phyloP scores from a whole-genome alignment of 2,329 filamentous ascomycete genomes.

The Beauveria caledonica region DNA sequence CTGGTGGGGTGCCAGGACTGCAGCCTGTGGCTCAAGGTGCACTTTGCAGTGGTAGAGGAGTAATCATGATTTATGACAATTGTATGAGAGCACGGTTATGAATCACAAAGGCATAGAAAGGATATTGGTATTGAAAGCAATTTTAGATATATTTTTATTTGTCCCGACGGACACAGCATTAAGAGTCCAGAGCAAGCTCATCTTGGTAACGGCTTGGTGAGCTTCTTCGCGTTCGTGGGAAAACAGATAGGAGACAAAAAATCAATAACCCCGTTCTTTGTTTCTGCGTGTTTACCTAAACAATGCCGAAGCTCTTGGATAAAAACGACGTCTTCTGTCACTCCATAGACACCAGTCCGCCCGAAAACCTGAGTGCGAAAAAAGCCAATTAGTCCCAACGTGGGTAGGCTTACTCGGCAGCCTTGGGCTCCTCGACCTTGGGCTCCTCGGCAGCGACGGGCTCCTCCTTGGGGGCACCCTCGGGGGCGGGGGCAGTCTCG shows the following conservation, averaged over 20 bases:
- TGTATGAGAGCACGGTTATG: neutral
- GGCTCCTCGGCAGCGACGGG: constrained; percentile 40
- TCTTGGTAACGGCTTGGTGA: constrained; percentile 41
- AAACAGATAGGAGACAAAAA: constrained; percentile 21
- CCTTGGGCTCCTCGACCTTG: constrained; percentile 60
- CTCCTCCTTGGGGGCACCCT: constrained; percentile 41
- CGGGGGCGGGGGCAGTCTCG: constrained; percentile 54
- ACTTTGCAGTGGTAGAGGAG: constrained; percentile 49
- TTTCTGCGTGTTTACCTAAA: constrained; percentile 38
- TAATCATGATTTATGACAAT: constrained; percentile 14
- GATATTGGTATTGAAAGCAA: constrained; percentile 22
- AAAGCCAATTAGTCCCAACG: constrained; percentile 20
- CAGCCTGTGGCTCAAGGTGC: constrained; percentile 57
- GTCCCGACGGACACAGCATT: constrained; percentile 48
- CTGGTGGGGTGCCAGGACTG: constrained; percentile 59
- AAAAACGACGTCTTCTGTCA: constrained; percentile 51
- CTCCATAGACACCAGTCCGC: constrained; percentile 56
- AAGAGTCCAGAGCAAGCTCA: constrained; percentile 45
- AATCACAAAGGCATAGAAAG: neutral
- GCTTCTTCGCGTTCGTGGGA: constrained; percentile 29
- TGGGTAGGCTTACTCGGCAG: constrained; percentile 45
- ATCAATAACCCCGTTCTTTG: constrained; percentile 24
- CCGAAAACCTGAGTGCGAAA: constrained; percentile 30
- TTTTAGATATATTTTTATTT: constrained; percentile 45
- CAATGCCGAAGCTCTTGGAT: constrained; percentile 40